A percentile compares a stretch with the other conserved stretches of the same genome.
Conservation (phyloP, 2,329 filamentous ascomycete genomes). For the Calonectria fujianensis region DNA sequence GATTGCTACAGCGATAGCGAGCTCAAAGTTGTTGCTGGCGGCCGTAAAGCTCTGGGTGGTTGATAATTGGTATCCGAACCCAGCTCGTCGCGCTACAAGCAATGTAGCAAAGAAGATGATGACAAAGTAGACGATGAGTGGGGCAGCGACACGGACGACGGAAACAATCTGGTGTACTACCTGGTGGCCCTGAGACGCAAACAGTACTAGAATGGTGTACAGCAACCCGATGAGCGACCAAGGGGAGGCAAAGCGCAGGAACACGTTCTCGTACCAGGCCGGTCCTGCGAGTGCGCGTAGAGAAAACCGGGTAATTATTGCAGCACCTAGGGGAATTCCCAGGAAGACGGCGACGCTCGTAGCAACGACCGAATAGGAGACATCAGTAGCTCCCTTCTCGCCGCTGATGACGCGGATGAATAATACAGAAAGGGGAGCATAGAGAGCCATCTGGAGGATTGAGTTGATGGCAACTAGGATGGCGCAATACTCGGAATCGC, state of each 20-base stretch:
- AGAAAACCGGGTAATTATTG: constrained; percentile 82
- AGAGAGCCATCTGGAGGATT: constrained; percentile 84
- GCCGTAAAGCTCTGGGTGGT: constrained; percentile 91
- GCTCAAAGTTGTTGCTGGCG: constrained; percentile 94
- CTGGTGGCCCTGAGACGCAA: constrained; percentile 85
- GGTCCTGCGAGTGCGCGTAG: constrained; percentile 74
- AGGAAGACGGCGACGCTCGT: constrained; percentile 89
- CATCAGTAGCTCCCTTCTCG: constrained; percentile 58
- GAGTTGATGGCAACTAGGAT: constrained; percentile 86
- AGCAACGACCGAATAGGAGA: constrained; percentile 81
- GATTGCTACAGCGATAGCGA: constrained; percentile 91
- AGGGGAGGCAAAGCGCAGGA: constrained; percentile 81
- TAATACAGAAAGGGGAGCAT: constrained; percentile 80
- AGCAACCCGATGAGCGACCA: constrained; percentile 88
- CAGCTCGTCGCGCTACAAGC: constrained; percentile 75
- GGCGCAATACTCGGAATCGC: constrained; percentile 88
- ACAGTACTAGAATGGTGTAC: constrained; percentile 91
- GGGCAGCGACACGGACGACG: constrained; percentile 87
- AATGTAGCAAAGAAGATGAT: constrained; percentile 84
- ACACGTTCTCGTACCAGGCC: constrained; percentile 79
- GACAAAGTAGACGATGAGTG: constrained; percentile 87
- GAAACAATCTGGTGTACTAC: constrained; percentile 90
- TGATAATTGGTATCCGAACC: constrained; percentile 82
- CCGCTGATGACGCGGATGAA: constrained; percentile 82
- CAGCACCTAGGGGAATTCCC: constrained; percentile 87